Percentiles rank a stretch among this genome's conserved stretches.
Conservation (phyloP, 1,284 basidiomycete genomes). For the Puccinia triticina region DNA sequence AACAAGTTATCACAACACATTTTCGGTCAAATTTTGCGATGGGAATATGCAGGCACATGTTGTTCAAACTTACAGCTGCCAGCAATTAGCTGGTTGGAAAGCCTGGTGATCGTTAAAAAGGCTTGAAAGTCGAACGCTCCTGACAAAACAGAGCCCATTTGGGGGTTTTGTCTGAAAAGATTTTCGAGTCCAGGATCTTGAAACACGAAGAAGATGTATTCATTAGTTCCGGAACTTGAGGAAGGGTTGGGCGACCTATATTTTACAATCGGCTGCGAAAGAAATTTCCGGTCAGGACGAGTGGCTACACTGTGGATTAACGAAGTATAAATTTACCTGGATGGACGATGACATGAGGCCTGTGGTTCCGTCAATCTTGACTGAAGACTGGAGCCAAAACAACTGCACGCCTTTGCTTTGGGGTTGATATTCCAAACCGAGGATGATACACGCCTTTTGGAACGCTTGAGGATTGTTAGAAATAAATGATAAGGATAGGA, state of each 20-base stretch:
- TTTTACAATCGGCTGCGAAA: slow-evolving; percentile 12
- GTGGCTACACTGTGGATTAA: background rate
- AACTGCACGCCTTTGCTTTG: background rate
- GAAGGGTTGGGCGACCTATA: slow-evolving; percentile 29
- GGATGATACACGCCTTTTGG: background rate
- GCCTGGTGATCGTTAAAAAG: background rate
- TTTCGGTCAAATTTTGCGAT: background rate
- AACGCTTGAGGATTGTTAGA: background rate
- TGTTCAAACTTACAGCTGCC: slow-evolving; percentile 32
- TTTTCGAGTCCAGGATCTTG: slow-evolving; percentile 1
- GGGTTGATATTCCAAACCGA: slow-evolving; percentile 22
- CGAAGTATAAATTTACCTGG: background rate
- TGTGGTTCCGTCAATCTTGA: slow-evolving; percentile 14
- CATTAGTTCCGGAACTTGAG: background rate
- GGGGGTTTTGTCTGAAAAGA: background rate
- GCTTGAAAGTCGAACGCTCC: background rate
- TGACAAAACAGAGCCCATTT: background rate
- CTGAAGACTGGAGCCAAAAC: slow-evolving; percentile 32
- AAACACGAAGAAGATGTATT: slow-evolving; percentile 35
- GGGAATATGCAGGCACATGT: background rate
- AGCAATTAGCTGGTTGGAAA: slow-evolving; percentile 15
- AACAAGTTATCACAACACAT: background rate
- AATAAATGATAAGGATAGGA: slow-evolving; percentile 29
- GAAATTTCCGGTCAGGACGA: background rate
- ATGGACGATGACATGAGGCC: background rate